Evolutionary conservation across 768 basidiomycete species (phyloP), one percentile per base, ranked within the genome.

Genomic region (Dioszegia crocea): DNA sequence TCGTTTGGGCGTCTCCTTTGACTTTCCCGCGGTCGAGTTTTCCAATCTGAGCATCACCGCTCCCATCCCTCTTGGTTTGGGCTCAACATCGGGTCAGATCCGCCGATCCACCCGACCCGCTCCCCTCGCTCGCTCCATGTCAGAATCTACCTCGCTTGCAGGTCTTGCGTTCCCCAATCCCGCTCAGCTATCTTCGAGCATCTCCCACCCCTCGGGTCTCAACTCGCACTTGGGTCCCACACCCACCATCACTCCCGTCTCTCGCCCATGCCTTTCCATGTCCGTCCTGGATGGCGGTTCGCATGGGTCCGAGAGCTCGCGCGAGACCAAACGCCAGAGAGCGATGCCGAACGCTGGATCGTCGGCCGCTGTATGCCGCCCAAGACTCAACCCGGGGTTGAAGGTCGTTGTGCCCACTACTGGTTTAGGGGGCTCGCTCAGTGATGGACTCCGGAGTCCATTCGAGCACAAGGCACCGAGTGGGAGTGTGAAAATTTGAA

Each of bases 391-490:
- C n/a, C 51, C 51, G 3, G 51, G 51, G 23, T 24, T 53, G 38
- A 53, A 14, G 38, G 51, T 53, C 4, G 51, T 40, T 8, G 51
- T 53, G 26, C 51, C 51, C 8, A 21, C 5, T 29, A 40, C 39
- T 6, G 51, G 51, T 4, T 16, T 40, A n/a, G 51, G 38, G 6
- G 24, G 38, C 1, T 1, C 27, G 38, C n/a, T 19, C 2, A 24
- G 38, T 14, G 51, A 40, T 14, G 51, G 51, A 40, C 51, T 53
- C 36, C 2, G 51, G 51, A 53, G 51, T 27, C 51, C 51, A 3
- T 53, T 53, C n/a, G 51, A 53, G 26, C 51, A 53, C 14, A 53
- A 53, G 24, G 23, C 51, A 2, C 38, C 51, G 3, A 38, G 51
- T 10, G 51, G 51, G 24, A 36, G 38, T 38, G 16, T 51, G n/a